Conservation (phyloP, 164 flowering plant genomes). For the Saururus chinensis region DNA sequence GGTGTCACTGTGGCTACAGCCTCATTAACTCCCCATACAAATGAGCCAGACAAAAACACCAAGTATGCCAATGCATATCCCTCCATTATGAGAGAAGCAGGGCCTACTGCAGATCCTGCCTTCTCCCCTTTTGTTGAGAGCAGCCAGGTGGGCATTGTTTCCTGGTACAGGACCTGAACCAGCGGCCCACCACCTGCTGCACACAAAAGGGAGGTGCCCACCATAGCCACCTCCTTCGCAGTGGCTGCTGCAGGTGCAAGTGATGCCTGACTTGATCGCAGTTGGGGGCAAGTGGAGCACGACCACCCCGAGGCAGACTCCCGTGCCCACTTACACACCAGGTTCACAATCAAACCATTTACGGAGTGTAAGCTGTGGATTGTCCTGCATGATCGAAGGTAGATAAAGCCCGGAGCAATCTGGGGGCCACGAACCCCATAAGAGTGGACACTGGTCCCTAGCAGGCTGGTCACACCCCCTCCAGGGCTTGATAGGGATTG, state of each 20-base stretch:
- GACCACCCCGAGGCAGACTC: constrained; percentile 39
- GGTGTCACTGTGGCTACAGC: constrained; percentile 12
- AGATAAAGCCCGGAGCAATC: constrained; percentile 74
- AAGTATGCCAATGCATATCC: constrained; percentile 78
- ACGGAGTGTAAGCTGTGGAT: constrained; percentile 39
- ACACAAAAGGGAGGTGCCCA: constrained; percentile 70
- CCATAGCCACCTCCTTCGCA: constrained; percentile 56
- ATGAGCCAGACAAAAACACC: constrained; percentile 41
- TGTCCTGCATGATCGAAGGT: constrained; percentile 53
- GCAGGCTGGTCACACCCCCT: constrained; percentile 43
- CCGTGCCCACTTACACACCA: constrained; percentile 42
- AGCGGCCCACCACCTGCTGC: constrained; percentile 52
- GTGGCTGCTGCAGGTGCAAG: constrained; percentile 42
- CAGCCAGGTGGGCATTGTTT: constrained; percentile 76
- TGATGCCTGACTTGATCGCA: constrained; percentile 49
- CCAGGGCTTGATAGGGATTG: constrained; percentile 16
- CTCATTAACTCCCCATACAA: constrained; percentile 49
- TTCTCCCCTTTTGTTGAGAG: constrained; percentile 34
- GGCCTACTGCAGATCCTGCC: constrained; percentile 20
- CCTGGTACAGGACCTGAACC: constrained; percentile 52
- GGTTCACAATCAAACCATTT: constrained; percentile 42
- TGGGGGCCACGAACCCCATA: constrained; percentile 16
- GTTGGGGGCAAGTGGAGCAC: constrained; percentile 16
- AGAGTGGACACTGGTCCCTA: constrained; percentile 45
- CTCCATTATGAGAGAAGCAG: constrained; percentile 36